Percentiles rank a stretch among this genome's conserved stretches.
phyloP scores from a whole-genome alignment of 2,329 filamentous ascomycete genomes.

The Xylaria hypoxylon region DNA sequence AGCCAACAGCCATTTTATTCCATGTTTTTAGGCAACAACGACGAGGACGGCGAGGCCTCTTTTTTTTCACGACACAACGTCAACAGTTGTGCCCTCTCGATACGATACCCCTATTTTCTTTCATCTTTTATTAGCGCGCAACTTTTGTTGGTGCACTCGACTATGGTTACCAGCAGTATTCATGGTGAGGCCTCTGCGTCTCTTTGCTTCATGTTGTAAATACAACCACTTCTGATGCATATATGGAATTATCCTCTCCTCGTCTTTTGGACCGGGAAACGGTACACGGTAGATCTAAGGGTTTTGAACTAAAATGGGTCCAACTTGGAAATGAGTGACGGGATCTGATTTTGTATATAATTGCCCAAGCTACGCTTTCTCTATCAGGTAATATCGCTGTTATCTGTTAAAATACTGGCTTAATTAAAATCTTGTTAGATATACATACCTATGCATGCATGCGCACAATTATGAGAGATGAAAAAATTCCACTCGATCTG shows the following conservation, averaged over 20 bases:
- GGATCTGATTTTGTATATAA: constrained; percentile 26
- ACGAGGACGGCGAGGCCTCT: constrained; percentile 16
- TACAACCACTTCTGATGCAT: constrained; percentile 12
- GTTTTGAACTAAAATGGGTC: constrained; percentile 19
- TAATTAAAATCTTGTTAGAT: background rate
- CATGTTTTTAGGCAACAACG: background rate
- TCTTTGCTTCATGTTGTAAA: constrained; percentile 5
- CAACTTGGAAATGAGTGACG: constrained; percentile 17
- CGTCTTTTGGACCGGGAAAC: background rate
- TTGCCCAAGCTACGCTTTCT: background rate
- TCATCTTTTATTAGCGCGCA: constrained; percentile 1
- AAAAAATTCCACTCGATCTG: too few species aligned
- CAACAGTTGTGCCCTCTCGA: constrained; percentile 8
- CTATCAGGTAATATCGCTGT: background rate
- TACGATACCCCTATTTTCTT: constrained; percentile 34
- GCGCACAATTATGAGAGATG: too few species aligned
- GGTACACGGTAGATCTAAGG: constrained; percentile 20
- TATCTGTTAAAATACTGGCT: background rate
- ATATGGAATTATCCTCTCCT: background rate
- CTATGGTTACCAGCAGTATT: constrained; percentile 3
- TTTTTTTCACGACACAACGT: constrained; percentile 11
- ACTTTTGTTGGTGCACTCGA: background rate
- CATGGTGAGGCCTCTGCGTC: background rate
- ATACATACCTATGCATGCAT: background rate
- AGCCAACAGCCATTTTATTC: background rate